Evolutionary conservation across 2,329 filamentous ascomycete genomes (phyloP).

Genomic region (Elsinoe ampelina): DNA sequence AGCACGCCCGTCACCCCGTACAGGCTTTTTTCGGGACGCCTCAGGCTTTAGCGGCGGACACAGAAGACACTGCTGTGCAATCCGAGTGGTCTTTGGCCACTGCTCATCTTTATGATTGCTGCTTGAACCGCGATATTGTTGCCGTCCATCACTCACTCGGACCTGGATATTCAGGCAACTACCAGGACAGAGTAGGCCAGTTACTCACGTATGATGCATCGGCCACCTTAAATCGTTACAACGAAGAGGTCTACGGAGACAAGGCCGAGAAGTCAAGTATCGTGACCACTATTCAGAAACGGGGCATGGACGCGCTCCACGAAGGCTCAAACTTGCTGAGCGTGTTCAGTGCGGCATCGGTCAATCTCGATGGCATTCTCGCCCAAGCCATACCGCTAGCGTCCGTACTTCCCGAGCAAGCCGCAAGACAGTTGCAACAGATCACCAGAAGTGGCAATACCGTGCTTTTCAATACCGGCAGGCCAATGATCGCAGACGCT

Average conservation of each 20-base stretch:
- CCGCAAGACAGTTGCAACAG: conserved; percentile 58
- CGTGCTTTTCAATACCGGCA: conserved; percentile 77
- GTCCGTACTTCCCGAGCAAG: conserved; percentile 65
- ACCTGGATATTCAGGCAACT: conserved; percentile 87
- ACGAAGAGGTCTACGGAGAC: conserved; percentile 80
- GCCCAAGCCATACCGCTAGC: conserved; percentile 42
- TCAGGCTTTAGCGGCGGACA: conserved; percentile 70
- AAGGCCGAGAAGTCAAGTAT: conserved; percentile 91
- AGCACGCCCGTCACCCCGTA: conserved; percentile 44
- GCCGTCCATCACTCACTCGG: conserved; percentile 86
- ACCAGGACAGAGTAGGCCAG: conserved; percentile 89
- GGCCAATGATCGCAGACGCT: conserved; percentile 81
- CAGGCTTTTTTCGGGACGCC: conserved; percentile 93
- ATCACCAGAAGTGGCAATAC: conserved; percentile 64
- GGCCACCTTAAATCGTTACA: conserved; percentile 78
- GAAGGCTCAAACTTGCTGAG: conserved; percentile 77
- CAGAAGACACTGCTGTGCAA: conserved; percentile 59
- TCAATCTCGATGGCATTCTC: conserved; percentile 55
- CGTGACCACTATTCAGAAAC: conserved; percentile 73
- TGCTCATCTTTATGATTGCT: conserved; percentile 79
- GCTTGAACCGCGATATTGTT: conserved; percentile 81
- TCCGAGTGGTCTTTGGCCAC: conserved; percentile 86
- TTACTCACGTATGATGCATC: conserved; percentile 96
- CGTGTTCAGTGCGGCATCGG: conserved; percentile 68
- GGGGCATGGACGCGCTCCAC: conserved; percentile 70